Percentiles rank a stretch among this genome's conserved stretches.
phyloP scores from a whole-genome alignment of 345 rosid species.

The Nephelium lappaceum region DNA sequence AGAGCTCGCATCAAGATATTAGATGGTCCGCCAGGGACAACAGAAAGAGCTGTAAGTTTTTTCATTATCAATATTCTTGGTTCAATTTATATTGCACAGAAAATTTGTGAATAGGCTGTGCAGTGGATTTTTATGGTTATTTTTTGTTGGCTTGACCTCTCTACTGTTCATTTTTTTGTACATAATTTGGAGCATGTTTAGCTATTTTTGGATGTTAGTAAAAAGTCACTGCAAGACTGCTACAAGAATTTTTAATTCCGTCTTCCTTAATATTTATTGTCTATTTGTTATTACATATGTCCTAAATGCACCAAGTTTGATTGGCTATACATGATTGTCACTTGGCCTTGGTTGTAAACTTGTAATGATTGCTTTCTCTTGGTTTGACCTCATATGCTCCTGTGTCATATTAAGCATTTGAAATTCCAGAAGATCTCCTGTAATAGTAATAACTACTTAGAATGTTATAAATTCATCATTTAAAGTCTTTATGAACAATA shows the following conservation, averaged over 20 bases:
- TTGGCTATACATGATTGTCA: neutral
- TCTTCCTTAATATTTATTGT: neutral
- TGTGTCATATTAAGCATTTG: neutral
- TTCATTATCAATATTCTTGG: conserved; percentile 5
- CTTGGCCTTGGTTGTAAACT: neutral
- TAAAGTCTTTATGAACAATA: neutral
- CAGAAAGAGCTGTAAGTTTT: conserved; percentile 96
- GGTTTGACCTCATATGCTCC: conserved; percentile 2
- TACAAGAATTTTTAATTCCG: neutral
- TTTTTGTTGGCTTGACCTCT: conserved; percentile 1
- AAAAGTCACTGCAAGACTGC: conserved; percentile 1
- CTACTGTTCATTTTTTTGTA: neutral
- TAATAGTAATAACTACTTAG: conserved; percentile 8
- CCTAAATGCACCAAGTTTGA: neutral
- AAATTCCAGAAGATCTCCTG: neutral
- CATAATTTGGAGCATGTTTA: neutral
- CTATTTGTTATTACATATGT: neutral
- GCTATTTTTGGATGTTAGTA: neutral
- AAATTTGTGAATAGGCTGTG: conserved; percentile 12
- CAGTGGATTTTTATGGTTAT: conserved; percentile 14
- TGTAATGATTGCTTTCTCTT: conserved; percentile 8
- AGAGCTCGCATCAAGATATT: conserved; percentile 97
- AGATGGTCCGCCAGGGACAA: conserved; percentile 99
- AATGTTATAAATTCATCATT: neutral
- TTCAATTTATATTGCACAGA: conserved; percentile 12